A percentile compares a stretch with the other conserved stretches of the same genome.
Evolutionary conservation across 495 filamentous ascomycete species (phyloP).

Genomic region (Penicillium tannophilum): DNA sequence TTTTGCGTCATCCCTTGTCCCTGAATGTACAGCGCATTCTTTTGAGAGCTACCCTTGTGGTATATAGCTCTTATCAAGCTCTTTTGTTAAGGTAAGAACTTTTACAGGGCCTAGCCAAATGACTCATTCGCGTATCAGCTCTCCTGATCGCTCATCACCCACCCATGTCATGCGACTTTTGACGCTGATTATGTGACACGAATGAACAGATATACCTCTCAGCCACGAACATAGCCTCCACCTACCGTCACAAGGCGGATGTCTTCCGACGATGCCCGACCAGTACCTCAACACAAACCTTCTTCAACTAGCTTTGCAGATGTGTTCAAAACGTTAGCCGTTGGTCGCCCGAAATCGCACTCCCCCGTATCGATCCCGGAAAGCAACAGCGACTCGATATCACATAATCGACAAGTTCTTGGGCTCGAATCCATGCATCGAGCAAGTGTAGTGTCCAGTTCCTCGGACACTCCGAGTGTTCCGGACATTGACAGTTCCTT

Average conservation of each 20-base stretch:
- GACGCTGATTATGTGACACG: conserved; percentile 12
- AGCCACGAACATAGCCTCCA: background rate
- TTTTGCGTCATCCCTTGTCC: conserved; percentile 10
- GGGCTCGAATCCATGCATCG: conserved; percentile 50
- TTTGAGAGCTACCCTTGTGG: conserved; percentile 20
- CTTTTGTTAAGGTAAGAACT: conserved; percentile 13
- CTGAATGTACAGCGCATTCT: conserved; percentile 19
- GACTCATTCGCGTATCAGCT: background rate
- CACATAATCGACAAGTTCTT: conserved; percentile 33
- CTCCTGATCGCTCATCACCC: background rate
- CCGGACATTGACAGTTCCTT: conserved; percentile 46
- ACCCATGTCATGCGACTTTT: conserved; percentile 3
- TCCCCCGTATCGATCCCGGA: conserved; percentile 41
- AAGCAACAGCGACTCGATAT: conserved; percentile 35
- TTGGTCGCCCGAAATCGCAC: conserved; percentile 42
- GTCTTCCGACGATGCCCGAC: conserved; percentile 51
- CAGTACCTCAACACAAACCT: conserved; percentile 37
- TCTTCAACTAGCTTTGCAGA: conserved; percentile 46
- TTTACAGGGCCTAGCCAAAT: background rate
- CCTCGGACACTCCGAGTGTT: conserved; percentile 44
- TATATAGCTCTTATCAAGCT: conserved; percentile 9
- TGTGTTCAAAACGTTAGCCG: conserved; percentile 50
- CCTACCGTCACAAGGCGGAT: conserved; percentile 39
- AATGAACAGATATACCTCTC: background rate
- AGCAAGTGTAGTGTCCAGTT: conserved; percentile 45